Conservation (phyloP, 306 rosid genomes). For the Trifolium repens region DNA sequence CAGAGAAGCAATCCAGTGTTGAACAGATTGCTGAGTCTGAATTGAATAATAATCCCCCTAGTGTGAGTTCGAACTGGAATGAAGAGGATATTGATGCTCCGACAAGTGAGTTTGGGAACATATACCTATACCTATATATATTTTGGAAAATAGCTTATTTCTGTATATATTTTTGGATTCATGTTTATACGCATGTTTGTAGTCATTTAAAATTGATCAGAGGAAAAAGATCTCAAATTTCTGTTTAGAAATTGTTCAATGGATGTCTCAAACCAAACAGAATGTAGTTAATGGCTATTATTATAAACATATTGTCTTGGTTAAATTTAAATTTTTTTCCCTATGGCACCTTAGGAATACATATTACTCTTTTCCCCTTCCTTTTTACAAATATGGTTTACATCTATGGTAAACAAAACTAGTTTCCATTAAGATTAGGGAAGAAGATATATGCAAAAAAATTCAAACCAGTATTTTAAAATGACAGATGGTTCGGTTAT, state of each 20-base stretch:
- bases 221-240: constrained; percentile 3
- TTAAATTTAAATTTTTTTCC: not conserved
- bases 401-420: constrained; percentile 9
- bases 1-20: constrained; percentile 46
- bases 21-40: constrained; percentile 48
- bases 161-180: constrained; percentile 20
- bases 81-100: constrained; percentile 80
- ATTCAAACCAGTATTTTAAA: constrained; percentile 18
- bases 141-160: not conserved
- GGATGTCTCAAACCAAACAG: constrained; percentile 13
- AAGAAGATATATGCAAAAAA: constrained; percentile 12
- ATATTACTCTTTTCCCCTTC: not conserved
- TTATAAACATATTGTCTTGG: not conserved
- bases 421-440: constrained; percentile 3
- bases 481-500: not conserved
- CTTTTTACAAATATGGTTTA: not conserved
- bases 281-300: constrained; percentile 6
- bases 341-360: not conserved
- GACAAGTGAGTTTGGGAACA: constrained; percentile 63
- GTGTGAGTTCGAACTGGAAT: constrained; percentile 59
- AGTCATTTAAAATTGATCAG: constrained; percentile 14
- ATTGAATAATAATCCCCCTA: constrained; percentile 46
- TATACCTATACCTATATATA: constrained; percentile 3
- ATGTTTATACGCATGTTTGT: constrained; percentile 8
- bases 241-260: constrained; percentile 8